Base-by-base conservation (phyloP, 345 rosid genomes). In the Pistacia vera region DNA sequence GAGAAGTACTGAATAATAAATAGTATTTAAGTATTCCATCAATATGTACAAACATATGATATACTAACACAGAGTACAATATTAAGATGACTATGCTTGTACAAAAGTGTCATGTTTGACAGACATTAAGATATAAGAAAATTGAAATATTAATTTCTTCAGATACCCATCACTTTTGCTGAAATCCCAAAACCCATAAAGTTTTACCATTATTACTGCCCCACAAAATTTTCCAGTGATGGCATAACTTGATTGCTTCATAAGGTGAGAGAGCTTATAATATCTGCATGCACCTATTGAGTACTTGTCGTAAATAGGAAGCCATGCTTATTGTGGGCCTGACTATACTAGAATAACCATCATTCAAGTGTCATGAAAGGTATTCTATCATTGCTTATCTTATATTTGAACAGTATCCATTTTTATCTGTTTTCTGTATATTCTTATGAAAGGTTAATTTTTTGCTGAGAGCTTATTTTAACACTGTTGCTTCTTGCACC, bases 391-490 rank as follows among this genome's bases (percentile, higher is more conserved):
- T 62, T 61, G 46, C 8, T 4, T 8, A 25, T 59, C 59, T 71
- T 12, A 58, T 57, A 71, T 71, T 59, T 46, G 41, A 62, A 25
- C 1, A 13, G 46, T 36, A 12, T 6, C 10, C 30, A 28, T 46
- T 7, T 62, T 49, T 73, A 3, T 44, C 44, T 73, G 28, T 51
- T 44, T 33, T 62, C 4, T 44, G 59, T 49, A 46, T 16, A 64
- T 65, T 38, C n/a, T 33, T 30, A 67, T 63, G 65, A 78, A 22
- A 52, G 73, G 18, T 46, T 52, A 38, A 58, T 35, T 65, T 46
- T 36, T 28, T 49, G 33, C 66, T 68, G 68, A 5, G 10, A 38
- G 73, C 25, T 28, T 25, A 25, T 44, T 51, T 18, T 8, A 46
- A 52, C 25, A 17, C 18, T 68, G 30, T 3, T 4, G n/a, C 56